These are phyloP conservation scores for Chalaropsis thielavioides DNA, from an alignment of 2,329 filamentous ascomycete species.

Conservation along the genomic window DNA sequence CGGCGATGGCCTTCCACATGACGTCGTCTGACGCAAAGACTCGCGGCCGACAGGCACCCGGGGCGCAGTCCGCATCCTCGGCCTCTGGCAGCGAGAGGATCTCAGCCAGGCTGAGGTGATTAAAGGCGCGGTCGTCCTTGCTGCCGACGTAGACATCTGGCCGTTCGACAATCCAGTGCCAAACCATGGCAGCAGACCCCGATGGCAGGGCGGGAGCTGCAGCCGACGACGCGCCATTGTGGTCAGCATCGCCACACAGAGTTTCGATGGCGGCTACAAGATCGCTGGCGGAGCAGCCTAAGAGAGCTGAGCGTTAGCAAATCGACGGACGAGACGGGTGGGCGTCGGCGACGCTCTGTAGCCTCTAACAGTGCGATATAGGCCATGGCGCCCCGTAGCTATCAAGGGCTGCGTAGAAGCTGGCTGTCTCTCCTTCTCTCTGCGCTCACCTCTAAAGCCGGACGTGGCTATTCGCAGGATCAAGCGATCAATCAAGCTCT, in stretches of 20 bases:
- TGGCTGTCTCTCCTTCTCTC: no score
- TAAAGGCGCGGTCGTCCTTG: constrained; percentile 17
- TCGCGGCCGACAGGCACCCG: constrained; percentile 20
- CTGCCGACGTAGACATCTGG: constrained; percentile 21
- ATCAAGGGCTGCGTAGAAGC: no score
- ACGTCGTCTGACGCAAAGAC: constrained; percentile 40
- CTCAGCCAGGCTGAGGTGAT: constrained; percentile 19
- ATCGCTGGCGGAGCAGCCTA: constrained; percentile 8
- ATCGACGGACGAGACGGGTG: neutral
- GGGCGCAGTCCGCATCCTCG: neutral
- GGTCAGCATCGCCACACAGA: neutral
- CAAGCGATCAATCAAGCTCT: constrained; percentile 18
- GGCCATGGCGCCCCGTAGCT: neutral
- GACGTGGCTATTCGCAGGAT: constrained; percentile 18
- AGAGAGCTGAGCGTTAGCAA: neutral
- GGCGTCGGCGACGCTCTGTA: no score
- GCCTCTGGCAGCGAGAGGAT: constrained; percentile 18
- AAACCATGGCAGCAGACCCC: constrained; percentile 16
- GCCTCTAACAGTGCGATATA: neutral
- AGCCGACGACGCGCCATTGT: neutral
- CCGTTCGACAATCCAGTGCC: constrained; percentile 21
- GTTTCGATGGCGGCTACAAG: constrained; percentile 10
- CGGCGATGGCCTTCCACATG: constrained; percentile 45
- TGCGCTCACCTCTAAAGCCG: constrained; percentile 17
- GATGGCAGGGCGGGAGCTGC: neutral